Base-by-base conservation (phyloP, 2,329 filamentous ascomycete genomes). In the Rhynchosporium secalis region DNA sequence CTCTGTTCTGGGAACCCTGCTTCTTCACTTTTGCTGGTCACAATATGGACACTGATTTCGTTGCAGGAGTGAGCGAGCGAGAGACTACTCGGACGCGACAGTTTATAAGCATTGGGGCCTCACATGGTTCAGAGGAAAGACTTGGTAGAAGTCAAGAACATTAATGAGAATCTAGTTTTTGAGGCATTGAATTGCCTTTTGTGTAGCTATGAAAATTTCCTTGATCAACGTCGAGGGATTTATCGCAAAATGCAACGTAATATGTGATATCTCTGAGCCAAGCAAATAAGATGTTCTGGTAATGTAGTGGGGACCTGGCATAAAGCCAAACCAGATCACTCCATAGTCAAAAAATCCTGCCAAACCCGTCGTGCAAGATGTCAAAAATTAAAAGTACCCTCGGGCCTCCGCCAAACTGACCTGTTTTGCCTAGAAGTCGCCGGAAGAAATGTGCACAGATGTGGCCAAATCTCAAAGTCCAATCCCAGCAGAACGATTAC, bases 261-360 rank as follows among this genome's bases (percentile, higher is more conserved):
- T 54, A 54, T 54, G n/a, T 41, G 28, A 13, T 54, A 36, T 41
- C 46, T 52, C 48, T 54, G 51, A 54, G 51, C 51, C 51, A 54
- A 54, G 51, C 51, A 54, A 54, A 54, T 54, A 54, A 26, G n/a
- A 54, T 54, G 36, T 54, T 54, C n/a, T 40, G 51, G 38, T 47
- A 10, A 48, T 54, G 36, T 28, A 46, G 43, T 54, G 36, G 51
- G 26, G 36, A 54, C 36, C 51, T 54, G 51, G 51, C 15, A 54
- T 29, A 54, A 52, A 54, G 51, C 51, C 51, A 54, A 54, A 41
- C 51, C 51, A 54, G 51, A 54, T 54, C 51, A 40, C 51, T 54
- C 36, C 26, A 54, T 54, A 10, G 51, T 54, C 51, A 54, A 54
- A 54, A 54, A 52, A 38, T 54, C 51, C 20, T 54, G 51, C 51